phyloP scores from a whole-genome alignment of 441 rosid genomes.

The Corymbia calophylla region DNA sequence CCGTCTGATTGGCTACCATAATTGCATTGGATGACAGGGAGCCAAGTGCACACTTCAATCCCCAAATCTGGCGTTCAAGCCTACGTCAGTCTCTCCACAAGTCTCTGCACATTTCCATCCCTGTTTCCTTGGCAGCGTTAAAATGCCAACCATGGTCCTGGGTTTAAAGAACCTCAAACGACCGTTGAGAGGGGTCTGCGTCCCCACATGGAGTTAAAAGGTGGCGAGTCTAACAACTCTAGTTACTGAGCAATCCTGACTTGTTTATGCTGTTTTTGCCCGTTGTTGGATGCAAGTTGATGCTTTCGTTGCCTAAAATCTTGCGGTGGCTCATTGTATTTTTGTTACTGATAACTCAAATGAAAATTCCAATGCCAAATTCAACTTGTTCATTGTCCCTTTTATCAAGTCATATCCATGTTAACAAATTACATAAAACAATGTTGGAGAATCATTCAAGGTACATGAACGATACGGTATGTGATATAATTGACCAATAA shows the following conservation, averaged over 20 bases:
- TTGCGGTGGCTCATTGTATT: too few species aligned
- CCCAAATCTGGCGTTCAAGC: conserved; percentile 34
- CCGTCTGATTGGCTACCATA: conserved; percentile 20
- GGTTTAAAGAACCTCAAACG: conserved; percentile 21
- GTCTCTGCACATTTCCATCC: conserved; percentile 29
- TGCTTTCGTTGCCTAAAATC: not conserved
- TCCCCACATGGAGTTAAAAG: conserved; percentile 30
- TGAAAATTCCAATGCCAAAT: too few species aligned
- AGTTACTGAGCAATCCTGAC: not conserved
- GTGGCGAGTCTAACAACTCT: not conserved
- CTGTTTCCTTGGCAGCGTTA: conserved; percentile 29
- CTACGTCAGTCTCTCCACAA: conserved; percentile 37
- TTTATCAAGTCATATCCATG: too few species aligned
- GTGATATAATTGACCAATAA: too few species aligned
- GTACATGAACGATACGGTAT: too few species aligned
- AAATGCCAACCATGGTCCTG: conserved; percentile 26
- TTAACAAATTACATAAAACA: too few species aligned
- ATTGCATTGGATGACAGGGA: conserved; percentile 58
- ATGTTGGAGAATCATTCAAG: too few species aligned
- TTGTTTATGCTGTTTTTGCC: not conserved
- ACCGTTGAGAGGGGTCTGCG: conserved; percentile 39
- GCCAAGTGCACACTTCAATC: conserved; percentile 49
- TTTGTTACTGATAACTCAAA: too few species aligned
- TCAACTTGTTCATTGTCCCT: too few species aligned
- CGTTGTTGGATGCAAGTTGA: not conserved